Percentiles rank a stretch among this genome's conserved stretches.
These are phyloP conservation scores for Ogataea pignaliae DNA, from an alignment of 805 yeast species.

Conservation along the genomic window DNA sequence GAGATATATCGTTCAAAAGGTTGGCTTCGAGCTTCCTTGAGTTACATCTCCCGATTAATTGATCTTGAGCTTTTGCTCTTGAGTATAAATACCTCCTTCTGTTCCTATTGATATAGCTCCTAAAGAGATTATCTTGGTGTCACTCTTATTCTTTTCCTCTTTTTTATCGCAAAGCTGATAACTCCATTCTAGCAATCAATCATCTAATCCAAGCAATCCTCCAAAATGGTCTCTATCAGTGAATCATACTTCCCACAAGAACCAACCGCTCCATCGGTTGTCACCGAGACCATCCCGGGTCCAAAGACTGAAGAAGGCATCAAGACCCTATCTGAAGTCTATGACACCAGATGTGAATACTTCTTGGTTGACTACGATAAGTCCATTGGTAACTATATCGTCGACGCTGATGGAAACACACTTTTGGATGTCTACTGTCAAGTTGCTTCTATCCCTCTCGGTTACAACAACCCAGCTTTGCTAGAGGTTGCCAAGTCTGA, in stretches of 20 bases:
- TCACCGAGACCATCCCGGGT: conserved; percentile 67
- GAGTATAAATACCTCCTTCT: too few relatives aligned
- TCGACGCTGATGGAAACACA: conserved; percentile 74
- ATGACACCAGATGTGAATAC: conserved; percentile 70
- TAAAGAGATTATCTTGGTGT: too few relatives aligned
- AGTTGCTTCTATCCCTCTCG: conserved; percentile 80
- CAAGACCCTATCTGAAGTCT: conserved; percentile 52
- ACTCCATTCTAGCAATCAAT: conserved; percentile 11
- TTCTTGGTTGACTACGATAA: conserved; percentile 73
- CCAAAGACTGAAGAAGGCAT: conserved; percentile 56
- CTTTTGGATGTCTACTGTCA: conserved; percentile 76
- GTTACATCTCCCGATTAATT: too few relatives aligned
- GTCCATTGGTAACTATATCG: conserved; percentile 75
- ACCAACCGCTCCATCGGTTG: conserved; percentile 65
- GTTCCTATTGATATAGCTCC: too few relatives aligned
- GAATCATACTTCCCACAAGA: conserved; percentile 71
- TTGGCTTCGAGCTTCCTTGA: too few relatives aligned
- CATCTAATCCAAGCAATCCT: neutral
- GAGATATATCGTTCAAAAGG: too few relatives aligned
- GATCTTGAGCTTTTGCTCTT: too few relatives aligned
- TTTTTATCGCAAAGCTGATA: too few relatives aligned
- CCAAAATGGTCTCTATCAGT: conserved; percentile 35
- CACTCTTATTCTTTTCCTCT: too few relatives aligned
- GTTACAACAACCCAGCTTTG: conserved; percentile 80
- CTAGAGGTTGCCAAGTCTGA: conserved; percentile 64